Evolutionary conservation across 768 basidiomycete genomes (phyloP), one percentile per base, ranked within the genome.

Genomic region (Xerocomellus chrysenteron): DNA sequence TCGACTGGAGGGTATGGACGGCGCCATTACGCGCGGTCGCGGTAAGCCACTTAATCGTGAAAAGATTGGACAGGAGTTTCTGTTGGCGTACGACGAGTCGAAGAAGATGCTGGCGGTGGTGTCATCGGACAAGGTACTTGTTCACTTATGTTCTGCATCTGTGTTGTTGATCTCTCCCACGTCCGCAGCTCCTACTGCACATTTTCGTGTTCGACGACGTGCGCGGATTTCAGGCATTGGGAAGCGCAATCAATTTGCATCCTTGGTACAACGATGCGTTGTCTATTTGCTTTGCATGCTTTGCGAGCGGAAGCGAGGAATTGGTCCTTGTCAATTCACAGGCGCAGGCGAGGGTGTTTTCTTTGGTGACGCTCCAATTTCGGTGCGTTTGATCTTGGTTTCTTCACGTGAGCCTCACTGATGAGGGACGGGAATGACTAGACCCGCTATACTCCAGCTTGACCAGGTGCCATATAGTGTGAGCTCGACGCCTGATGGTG

Each of bases 401-500:
- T n/a, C n/a, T n/a, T n/a, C n/a, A n/a, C n/a, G n/a, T n/a, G n/a
- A n/a, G n/a, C n/a, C n/a, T n/a, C n/a, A n/a, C n/a, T n/a, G n/a
- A n/a, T n/a, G n/a, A n/a, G n/a, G n/a, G n/a, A n/a, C n/a, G n/a
- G n/a, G n/a, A n/a, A n/a, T n/a, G n/a, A n/a, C n/a, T n/a, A n/a
- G n/a, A n/a, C n/a, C n/a, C n/a, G n/a, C n/a, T n/a, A n/a, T n/a
- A n/a, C n/a, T n/a, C n/a, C n/a, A n/a, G n/a, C n/a, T n/a, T n/a
- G n/a, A n/a, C n/a, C n/a, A n/a, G n/a, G n/a, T n/a, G n/a, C n/a
- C n/a, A n/a, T n/a, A n/a, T n/a, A n/a, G n/a, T n/a, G n/a, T n/a
- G n/a, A n/a, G n/a, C 84, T 77, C 81, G 2, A 76, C 83, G 0
- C 82, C 83, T 0, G 83, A 85, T 59, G 82, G 81, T 0, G 73